Evolutionary conservation across 192 early-diverging fungal species (phyloP), one percentile per base, ranked within the genome.

Genomic region (Coemansia sp.): DNA sequence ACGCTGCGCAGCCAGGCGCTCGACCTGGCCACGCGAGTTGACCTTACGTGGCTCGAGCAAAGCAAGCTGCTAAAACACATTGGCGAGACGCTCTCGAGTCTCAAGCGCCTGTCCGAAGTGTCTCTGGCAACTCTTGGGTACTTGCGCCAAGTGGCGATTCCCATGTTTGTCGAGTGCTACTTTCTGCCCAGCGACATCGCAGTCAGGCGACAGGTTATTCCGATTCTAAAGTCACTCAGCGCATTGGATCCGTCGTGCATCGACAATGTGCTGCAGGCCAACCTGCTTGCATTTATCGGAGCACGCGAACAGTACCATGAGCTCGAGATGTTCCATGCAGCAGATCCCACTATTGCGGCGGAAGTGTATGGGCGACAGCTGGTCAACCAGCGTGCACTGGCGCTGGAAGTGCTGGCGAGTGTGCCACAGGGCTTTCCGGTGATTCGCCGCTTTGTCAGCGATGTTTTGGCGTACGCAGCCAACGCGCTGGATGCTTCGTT

Each of bases 121-220:
- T 60, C 60, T 2, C 25, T 40, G 22, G 31, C 60, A 11, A 71
- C 74, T 9, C 65, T 80, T 5, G 26, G 21, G 19, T 68, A 65
- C 42, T 58, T 80, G 68, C 77, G 77, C 47, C 12, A 48, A 6
- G 72, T 68, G 25, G 57, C 57, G 3, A 62, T 71, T n/a, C 77
- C 77, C 11, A 66, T 80, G 46, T 55, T 66, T 55, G 59, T 71
- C 25, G 77, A 80, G 59, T 74, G 68, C 58, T 80, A 57, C 23
- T 80, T 80, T 21, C 37, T 80, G 22, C 72, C 77, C 2, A 58
- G 22, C 21, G 72, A 71, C 50, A 31, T 61, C 23, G 37, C 38
- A 2, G 62, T 74, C 3, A 36, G 77, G 21, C 67, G 77, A n/a
- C 72, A 66, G 53, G 62, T 55, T 9, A 69, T 80, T 15, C 68